A percentile compares a stretch with the other conserved stretches of the same genome.
These are phyloP conservation scores for Beta corolliflora DNA, from an alignment of 179 eudicot genomes.

Conservation along the genomic window DNA sequence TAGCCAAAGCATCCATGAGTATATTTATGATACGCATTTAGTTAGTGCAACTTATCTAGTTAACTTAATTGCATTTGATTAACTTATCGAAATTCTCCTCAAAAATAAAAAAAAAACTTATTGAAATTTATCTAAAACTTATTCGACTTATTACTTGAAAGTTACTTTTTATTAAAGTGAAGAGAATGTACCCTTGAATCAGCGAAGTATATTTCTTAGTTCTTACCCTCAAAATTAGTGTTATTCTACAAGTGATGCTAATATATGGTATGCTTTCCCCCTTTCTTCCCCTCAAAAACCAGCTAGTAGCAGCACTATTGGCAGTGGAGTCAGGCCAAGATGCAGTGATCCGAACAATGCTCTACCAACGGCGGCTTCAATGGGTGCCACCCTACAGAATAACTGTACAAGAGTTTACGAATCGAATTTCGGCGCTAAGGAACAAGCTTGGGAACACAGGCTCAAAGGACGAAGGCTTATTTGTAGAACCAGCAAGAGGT, in stretches of 20 bases:
- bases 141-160: no score
- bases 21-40: no score
- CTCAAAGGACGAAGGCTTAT: constrained; percentile 68
- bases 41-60: no score
- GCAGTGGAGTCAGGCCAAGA: constrained; percentile 93
- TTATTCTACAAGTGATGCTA: neutral
- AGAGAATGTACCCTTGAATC: no score
- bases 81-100: no score
- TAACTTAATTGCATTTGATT: no score
- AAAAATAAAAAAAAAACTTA: no score
- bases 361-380: constrained; percentile 45
- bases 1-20: no score
- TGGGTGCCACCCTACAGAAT: constrained; percentile 58
- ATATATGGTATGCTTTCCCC: no score
- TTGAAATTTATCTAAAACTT: no score
- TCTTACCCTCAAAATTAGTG: neutral
- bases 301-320: constrained; percentile 81
- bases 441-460: constrained; percentile 60
- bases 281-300: neutral
- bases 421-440: constrained; percentile 56
- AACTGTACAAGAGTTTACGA: constrained; percentile 68
- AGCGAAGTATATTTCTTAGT: no score
- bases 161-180: no score
- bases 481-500: constrained; percentile 34
- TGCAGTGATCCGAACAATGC: constrained; percentile 70